Evolutionary conservation across 805 yeast species (phyloP).

Genomic region (Sugiyamaella boreocaroliniensis): DNA sequence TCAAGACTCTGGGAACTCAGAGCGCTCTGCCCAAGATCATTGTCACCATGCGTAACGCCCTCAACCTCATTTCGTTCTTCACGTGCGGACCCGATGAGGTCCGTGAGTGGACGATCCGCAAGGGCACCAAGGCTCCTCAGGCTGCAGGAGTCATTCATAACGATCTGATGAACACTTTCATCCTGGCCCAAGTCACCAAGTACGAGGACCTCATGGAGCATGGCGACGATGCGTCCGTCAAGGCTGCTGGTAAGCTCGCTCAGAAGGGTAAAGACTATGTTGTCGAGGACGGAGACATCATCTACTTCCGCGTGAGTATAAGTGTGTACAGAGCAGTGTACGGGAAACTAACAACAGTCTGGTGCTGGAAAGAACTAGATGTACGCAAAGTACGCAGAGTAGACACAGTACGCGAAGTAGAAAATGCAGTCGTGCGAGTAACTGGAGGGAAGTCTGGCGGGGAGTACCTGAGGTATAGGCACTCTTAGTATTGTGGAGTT

Average conservation of each 20-base stretch:
- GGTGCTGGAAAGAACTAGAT: constrained; percentile 76
- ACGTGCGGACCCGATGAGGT: constrained; percentile 96
- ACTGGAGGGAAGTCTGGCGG: too few species aligned
- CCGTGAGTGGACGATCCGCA: constrained; percentile 95
- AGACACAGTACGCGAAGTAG: not conserved
- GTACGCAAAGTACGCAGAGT: not conserved
- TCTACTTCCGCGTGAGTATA: constrained; percentile 80
- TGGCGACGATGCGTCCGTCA: constrained; percentile 75
- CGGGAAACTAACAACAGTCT: constrained; percentile 24
- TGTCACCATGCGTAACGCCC: constrained; percentile 75
- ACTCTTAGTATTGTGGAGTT: too few species aligned
- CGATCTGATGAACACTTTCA: constrained; percentile 90
- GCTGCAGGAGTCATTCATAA: constrained; percentile 98
- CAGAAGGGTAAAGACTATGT: constrained; percentile 93
- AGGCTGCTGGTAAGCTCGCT: constrained; percentile 80
- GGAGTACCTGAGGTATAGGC: too few species aligned
- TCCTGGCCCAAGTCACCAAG: constrained; percentile 87
- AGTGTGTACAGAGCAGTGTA: constrained; percentile 27
- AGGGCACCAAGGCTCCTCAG: constrained; percentile 91
- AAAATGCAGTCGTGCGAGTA: not conserved
- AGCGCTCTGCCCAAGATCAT: constrained; percentile 85
- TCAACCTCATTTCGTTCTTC: constrained; percentile 86
- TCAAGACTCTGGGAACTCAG: constrained; percentile 62
- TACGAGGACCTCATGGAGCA: constrained; percentile 68
- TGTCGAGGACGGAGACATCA: constrained; percentile 91